Evolutionary conservation across 2,329 filamentous ascomycete species (phyloP), one percentile per base, ranked within the genome.

Genomic region (Lachnellula hyalina): DNA sequence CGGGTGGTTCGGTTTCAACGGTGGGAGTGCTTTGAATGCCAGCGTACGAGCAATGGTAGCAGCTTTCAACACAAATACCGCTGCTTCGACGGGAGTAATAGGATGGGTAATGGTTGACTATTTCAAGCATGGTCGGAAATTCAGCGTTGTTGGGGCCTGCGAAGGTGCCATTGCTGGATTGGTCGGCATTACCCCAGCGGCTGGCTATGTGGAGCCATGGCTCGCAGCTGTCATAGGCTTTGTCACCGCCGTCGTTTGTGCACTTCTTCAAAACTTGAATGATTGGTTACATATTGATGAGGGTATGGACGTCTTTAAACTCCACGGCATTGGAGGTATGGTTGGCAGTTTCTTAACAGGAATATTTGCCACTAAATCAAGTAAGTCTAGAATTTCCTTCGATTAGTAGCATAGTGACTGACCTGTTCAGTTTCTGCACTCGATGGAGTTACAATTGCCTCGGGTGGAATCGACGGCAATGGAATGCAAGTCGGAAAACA

Each of bases 291-390:
- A 72, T 8, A 73, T 83, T 11, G 81, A 84, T 55, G 81, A 83
- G 46, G 79, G 79, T 2, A 73, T 84, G 50, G 80, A 83, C 55
- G 80, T 84, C 49, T 84, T 83, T 56, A 79, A 79, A 32, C 75
- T 84, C 28, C 81, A 84, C 62, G 80, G 80, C 17, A 70, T 84
- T 2, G 81, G 81, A n/a, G 81, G 81, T 11, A 75, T 78, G 58
- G 74, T 83, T 0, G 81, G 81, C 15, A 76, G 79, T 35, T 72
- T 84, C 47, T 63, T 83, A 17, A 83, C 81, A 0, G 81, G 81
- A 2, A 71, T 84, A 32, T 84, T 84, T 51, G 81, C 81, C 0
- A 75, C 78, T 8, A 53, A 59, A 2, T 59, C 57, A 14, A 61
- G 59, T 63, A 52, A 60, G 64, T 63, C 47, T 40, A 23, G 5